Conservation (phyloP, 208 protist genomes). For the Leishmania mexicana region DNA sequence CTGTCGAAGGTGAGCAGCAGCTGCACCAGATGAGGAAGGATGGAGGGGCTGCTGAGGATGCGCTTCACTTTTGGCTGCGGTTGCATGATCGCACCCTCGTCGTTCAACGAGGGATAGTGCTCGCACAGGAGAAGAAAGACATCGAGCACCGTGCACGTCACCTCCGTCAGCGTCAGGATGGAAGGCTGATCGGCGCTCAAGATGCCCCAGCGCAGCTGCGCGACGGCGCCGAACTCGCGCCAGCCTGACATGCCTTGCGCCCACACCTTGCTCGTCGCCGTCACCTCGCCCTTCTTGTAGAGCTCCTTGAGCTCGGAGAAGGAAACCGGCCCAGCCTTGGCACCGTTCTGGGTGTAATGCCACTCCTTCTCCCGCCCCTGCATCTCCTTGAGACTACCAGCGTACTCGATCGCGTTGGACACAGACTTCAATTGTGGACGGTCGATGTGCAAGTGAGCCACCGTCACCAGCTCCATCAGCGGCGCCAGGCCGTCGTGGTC, state of each 20-base stretch:
- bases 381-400: conserved; percentile 45
- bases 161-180: conserved; percentile 87
- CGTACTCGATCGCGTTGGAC: conserved; percentile 87
- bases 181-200: conserved; percentile 52
- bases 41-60: conserved; percentile 67
- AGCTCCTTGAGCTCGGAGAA: conserved; percentile 69
- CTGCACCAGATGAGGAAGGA: conserved; percentile 95
- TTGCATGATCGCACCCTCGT: conserved; percentile 88
- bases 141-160: conserved; percentile 89
- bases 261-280: conserved; percentile 89
- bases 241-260: conserved; percentile 95
- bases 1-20: conserved; percentile 94
- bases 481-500: conserved; percentile 81
- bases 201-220: conserved; percentile 94
- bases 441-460: conserved; percentile 95
- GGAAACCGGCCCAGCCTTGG: conserved; percentile 62
- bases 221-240: conserved; percentile 78
- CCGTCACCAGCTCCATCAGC: conserved; percentile 86
- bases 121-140: conserved; percentile 89
- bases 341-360: conserved; percentile 66
- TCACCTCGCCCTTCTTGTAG: conserved; percentile 52
- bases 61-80: conserved; percentile 94
- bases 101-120: conserved; percentile 88
- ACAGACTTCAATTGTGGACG: conserved; percentile 73
- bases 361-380: conserved; percentile 91